Conservation (phyloP, 139 green algal species). For the Volvox reticuliferus region DNA sequence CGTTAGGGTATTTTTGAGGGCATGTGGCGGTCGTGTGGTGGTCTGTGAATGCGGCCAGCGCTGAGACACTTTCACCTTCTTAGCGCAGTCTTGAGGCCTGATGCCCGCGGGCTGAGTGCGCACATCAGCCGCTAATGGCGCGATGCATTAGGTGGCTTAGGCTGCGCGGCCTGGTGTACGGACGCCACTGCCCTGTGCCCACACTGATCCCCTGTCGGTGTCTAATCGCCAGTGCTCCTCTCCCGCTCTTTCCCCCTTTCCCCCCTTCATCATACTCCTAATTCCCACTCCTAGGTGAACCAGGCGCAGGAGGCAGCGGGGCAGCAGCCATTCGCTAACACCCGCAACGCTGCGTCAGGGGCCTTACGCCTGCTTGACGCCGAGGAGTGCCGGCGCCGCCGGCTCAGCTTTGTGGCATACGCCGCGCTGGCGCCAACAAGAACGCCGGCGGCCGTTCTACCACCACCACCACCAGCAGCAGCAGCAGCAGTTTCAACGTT, state of each 20-base stretch:
- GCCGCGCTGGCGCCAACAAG: constrained; percentile 38
- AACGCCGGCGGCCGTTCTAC: not conserved
- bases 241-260: not conserved
- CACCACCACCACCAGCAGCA: not conserved
- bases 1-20: not conserved
- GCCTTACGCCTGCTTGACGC: constrained; percentile 63
- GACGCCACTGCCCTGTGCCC: no score
- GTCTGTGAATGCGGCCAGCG: no score
- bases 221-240: no score
- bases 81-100: no score
- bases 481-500: not conserved
- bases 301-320: constrained; percentile 13
- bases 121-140: no score
- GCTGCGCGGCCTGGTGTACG: no score
- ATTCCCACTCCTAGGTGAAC: constrained; percentile 57
- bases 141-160: no score
- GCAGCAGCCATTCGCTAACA: constrained; percentile 58
- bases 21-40: no score
- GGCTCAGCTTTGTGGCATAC: constrained; percentile 69
- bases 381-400: constrained; percentile 34
- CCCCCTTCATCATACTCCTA: not conserved
- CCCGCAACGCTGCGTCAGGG: constrained; percentile 68
- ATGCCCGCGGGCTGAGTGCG: no score
- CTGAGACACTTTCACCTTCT: no score
- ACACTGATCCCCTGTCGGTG: no score